phyloP scores from a whole-genome alignment of 1,139 yeast species.

The Hansenula anomala region DNA sequence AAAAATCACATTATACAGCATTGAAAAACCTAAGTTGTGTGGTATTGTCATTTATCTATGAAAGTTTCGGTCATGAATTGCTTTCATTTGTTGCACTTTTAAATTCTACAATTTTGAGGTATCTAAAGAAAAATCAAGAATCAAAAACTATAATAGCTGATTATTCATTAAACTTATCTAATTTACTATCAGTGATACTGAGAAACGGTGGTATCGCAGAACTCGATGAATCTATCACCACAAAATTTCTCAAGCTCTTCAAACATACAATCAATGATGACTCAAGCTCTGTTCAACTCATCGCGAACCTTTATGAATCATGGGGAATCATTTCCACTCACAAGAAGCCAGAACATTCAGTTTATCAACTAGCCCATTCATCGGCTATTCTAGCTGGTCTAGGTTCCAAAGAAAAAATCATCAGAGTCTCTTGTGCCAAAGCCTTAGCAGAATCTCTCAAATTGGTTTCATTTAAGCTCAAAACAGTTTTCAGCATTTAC shows the following conservation, averaged over 20 bases:
- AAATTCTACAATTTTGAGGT: conserved; percentile 24
- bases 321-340: conserved; percentile 21
- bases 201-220: conserved; percentile 21
- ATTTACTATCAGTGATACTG: conserved; percentile 12
- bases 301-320: conserved; percentile 20
- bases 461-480: conserved; percentile 7
- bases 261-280: conserved; percentile 21
- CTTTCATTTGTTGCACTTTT: conserved; percentile 27
- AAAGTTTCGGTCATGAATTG: conserved; percentile 26
- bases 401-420: conserved; percentile 18
- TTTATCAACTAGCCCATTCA: conserved; percentile 11
- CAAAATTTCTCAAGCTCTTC: conserved; percentile 16
- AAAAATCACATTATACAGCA: conserved; percentile 6
- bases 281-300: conserved; percentile 17
- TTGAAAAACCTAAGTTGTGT: conserved; percentile 15
- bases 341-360: conserved; percentile 13
- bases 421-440: conserved; percentile 27
- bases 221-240: conserved; percentile 10
- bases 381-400: conserved; percentile 12
- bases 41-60: conserved; percentile 21
- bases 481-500: conserved; percentile 23
- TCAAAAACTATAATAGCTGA: not conserved
- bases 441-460: conserved; percentile 29
- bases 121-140: conserved; percentile 24
- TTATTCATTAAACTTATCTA: conserved; percentile 11